phyloP scores from a whole-genome alignment of 108 stramenopile species.

The Skeletonema menzelii region DNA sequence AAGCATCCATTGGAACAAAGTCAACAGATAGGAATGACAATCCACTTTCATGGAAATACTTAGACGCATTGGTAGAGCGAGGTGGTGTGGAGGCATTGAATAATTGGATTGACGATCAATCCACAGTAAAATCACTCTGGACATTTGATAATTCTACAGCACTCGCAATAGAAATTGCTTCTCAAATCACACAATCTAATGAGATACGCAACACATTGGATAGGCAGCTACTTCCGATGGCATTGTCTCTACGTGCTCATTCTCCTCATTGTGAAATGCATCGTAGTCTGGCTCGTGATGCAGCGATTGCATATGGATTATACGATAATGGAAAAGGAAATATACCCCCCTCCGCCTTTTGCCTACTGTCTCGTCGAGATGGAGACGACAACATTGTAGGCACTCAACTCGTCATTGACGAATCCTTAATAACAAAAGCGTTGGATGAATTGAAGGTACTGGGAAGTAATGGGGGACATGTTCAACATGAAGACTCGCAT shows the following conservation, averaged over 20 bases:
- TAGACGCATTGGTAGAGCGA: slow-evolving; percentile 36
- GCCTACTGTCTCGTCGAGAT: slow-evolving; percentile 19
- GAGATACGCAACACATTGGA: slow-evolving; percentile 19
- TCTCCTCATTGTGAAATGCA: slow-evolving; percentile 83
- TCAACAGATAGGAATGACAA: background rate
- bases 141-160: slow-evolving; percentile 31
- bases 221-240: slow-evolving; percentile 43
- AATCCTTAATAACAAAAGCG: slow-evolving; percentile 16
- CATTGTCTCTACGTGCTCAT: slow-evolving; percentile 66
- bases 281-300: slow-evolving; percentile 62
- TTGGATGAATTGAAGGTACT: slow-evolving; percentile 16
- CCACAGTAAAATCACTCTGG: slow-evolving; percentile 12
- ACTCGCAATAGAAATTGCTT: slow-evolving; percentile 36
- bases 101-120: slow-evolving; percentile 18
- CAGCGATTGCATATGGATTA: slow-evolving; percentile 37
- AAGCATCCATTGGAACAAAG: slow-evolving; percentile 15
- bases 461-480: background rate
- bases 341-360: slow-evolving; percentile 19
- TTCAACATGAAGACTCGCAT: background rate
- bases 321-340: slow-evolving; percentile 10
- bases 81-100: slow-evolving; percentile 18
- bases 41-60: slow-evolving; percentile 22
- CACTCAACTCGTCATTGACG: slow-evolving; percentile 24
- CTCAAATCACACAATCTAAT: slow-evolving; percentile 16
- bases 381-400: background rate